A percentile compares a stretch with the other conserved stretches of the same genome.
Evolutionary conservation across 805 yeast species (phyloP).

Genomic region (Hyphopichia homilentoma): DNA sequence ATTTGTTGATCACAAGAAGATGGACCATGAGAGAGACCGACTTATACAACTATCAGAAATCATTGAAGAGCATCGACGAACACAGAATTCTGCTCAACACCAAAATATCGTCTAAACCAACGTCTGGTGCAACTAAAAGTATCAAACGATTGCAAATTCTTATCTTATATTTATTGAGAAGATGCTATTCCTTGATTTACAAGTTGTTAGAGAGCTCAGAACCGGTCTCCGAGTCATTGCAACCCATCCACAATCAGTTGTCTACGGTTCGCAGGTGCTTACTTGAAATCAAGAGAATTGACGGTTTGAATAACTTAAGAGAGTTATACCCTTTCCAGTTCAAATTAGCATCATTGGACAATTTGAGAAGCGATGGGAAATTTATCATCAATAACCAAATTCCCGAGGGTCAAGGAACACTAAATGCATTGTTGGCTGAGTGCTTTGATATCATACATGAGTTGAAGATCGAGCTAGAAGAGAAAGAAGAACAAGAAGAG

Average conservation of each 20-base stretch:
- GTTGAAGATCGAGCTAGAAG: conserved; percentile 79
- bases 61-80: conserved; percentile 70
- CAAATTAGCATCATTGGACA: conserved; percentile 87
- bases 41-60: conserved; percentile 75
- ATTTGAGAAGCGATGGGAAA: conserved; percentile 84
- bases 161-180: conserved; percentile 72
- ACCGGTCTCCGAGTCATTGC: conserved; percentile 92
- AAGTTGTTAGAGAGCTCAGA: conserved; percentile 87
- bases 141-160: conserved; percentile 40
- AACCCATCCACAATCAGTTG: conserved; percentile 90
- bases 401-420: conserved; percentile 98
- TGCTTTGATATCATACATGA: conserved; percentile 94
- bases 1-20: conserved; percentile 83
- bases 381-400: conserved; percentile 83
- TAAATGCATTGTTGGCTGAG: conserved; percentile 85
- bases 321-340: conserved; percentile 95
- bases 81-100: conserved; percentile 46
- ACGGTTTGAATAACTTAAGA: conserved; percentile 82
- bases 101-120: neutral
- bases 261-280: conserved; percentile 88
- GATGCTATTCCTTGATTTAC: conserved; percentile 89
- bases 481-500: conserved; percentile 39
- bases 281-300: conserved; percentile 85
- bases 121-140: conserved; percentile 4
- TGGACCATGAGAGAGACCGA: conserved; percentile 98